Evolutionary conservation across 2,329 filamentous ascomycete species (phyloP).

Genomic region (Trichoderma simmonsii): DNA sequence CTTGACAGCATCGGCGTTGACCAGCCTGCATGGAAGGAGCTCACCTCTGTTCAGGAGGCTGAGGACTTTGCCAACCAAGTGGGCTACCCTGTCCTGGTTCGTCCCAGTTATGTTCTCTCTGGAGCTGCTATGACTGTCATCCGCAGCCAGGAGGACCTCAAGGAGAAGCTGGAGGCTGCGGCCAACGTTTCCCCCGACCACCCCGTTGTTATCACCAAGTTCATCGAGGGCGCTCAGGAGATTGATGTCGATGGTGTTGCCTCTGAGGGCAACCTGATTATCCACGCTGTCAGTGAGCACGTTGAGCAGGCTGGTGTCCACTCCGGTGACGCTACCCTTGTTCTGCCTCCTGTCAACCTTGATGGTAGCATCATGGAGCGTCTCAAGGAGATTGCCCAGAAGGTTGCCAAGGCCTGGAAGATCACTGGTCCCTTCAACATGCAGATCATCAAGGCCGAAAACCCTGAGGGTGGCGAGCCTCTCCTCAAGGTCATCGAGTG

Average conservation of each 20-base stretch:
- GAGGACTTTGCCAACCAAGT: conserved; percentile 81
- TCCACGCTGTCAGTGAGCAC: conserved; percentile 94
- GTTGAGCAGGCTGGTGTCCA: conserved; percentile 97
- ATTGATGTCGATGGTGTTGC: conserved; percentile 96
- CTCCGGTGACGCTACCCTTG: conserved; percentile 92
- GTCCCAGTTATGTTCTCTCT: conserved; percentile 92
- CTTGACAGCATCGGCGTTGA: conserved; percentile 95
- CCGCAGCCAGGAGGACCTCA: conserved; percentile 78
- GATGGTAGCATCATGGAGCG: conserved; percentile 75
- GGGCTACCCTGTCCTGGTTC: conserved; percentile 90
- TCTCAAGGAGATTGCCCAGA: conserved; percentile 91
- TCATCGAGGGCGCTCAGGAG: conserved; percentile 94
- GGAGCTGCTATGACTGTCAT: conserved; percentile 99
- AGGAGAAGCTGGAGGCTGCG: conserved; percentile 91
- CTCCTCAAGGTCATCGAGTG: conserved; percentile 95
- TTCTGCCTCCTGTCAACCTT: conserved; percentile 81
- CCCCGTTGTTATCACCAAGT: conserved; percentile 97
- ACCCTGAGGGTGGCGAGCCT: conserved; percentile 70
- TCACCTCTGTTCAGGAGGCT: conserved; percentile 85
- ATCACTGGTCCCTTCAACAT: conserved; percentile 99
- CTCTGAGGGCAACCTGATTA: conserved; percentile 76
- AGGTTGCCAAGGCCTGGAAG: conserved; percentile 94
- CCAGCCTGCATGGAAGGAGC: conserved; percentile 96
- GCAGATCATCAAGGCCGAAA: conserved; percentile 95
- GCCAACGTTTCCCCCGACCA: conserved; percentile 91